Conservation (phyloP, 2,329 filamentous ascomycete genomes). For the Penicillium oxalicum region DNA sequence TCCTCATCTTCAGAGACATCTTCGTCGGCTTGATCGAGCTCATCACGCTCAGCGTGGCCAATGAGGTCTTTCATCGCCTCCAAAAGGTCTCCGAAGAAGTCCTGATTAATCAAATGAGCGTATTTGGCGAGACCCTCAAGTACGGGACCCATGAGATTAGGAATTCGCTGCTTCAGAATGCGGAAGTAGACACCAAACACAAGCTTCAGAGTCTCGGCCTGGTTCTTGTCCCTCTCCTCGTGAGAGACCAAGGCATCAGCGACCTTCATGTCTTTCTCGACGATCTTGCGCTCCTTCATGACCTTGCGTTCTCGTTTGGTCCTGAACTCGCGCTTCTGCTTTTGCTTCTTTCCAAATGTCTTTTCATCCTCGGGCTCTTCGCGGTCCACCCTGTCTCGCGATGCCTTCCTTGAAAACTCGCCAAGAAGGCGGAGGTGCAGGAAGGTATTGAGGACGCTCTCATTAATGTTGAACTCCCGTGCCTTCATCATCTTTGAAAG, state of each 20-base stretch:
- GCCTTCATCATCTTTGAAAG: conserved; percentile 94
- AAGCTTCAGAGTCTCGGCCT: conserved; percentile 90
- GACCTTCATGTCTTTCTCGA: conserved; percentile 89
- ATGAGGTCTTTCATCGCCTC: conserved; percentile 94
- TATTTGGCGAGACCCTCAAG: conserved; percentile 91
- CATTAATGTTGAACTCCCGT: conserved; percentile 73
- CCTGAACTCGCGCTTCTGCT: conserved; percentile 74
- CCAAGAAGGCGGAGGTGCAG: conserved; percentile 80
- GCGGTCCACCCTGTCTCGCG: conserved; percentile 67
- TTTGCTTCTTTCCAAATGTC: conserved; percentile 52
- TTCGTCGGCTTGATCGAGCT: conserved; percentile 30
- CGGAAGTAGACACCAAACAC: conserved; percentile 95
- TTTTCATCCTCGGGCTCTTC: conserved; percentile 41
- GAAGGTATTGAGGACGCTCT: conserved; percentile 83
- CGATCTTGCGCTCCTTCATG: conserved; percentile 74
- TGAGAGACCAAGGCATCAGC: conserved; percentile 87
- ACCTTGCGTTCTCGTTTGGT: conserved; percentile 83
- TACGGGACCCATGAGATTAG: conserved; percentile 91
- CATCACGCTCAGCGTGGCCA: conserved; percentile 56
- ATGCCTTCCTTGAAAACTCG: conserved; percentile 80
- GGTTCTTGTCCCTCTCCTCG: conserved; percentile 88
- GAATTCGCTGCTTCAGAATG: conserved; percentile 75
- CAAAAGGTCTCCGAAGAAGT: conserved; percentile 94
- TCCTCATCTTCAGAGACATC: conserved; percentile 44
- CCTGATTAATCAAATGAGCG: conserved; percentile 94